phyloP scores from a whole-genome alignment of 2,329 filamentous ascomycete genomes.

The Sclerotinia glacialis region DNA sequence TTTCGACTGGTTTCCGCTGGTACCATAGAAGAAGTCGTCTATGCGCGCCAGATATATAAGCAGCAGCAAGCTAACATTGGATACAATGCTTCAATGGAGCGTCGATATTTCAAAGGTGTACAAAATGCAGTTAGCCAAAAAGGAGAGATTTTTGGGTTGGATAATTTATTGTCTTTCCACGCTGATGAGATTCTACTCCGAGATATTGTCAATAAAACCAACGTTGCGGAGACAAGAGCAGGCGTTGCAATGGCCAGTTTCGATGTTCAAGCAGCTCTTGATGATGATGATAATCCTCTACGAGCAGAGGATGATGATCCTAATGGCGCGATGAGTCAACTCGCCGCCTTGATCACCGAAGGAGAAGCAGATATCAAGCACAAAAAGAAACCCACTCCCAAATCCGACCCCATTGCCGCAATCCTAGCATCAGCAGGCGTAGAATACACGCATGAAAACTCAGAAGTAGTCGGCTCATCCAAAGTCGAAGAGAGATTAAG shows the following conservation, averaged over 20 bases:
- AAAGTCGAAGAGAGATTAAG: constrained; percentile 85
- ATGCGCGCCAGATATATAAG: constrained; percentile 96
- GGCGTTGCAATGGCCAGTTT: constrained; percentile 79
- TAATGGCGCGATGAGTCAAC: constrained; percentile 67
- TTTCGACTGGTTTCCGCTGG: constrained; percentile 88
- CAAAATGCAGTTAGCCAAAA: constrained; percentile 79
- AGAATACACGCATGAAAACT: constrained; percentile 94
- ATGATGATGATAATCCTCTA: constrained; percentile 49
- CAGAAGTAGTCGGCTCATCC: constrained; percentile 89
- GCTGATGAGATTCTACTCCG: constrained; percentile 75
- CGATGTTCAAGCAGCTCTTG: constrained; percentile 61
- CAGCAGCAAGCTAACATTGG: constrained; percentile 98
- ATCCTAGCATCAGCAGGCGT: constrained; percentile 87
- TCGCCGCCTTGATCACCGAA: constrained; percentile 59
- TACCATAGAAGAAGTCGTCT: constrained; percentile 95
- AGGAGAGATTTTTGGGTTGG: constrained; percentile 89
- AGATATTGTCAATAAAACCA: constrained; percentile 98
- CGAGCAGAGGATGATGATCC: constrained; percentile 47
- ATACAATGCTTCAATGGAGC: constrained; percentile 87
- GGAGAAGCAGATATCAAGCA: constrained; percentile 45
- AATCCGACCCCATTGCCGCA: constrained; percentile 75
- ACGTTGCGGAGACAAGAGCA: constrained; percentile 87
- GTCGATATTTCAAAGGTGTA: constrained; percentile 92
- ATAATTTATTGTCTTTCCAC: constrained; percentile 82
- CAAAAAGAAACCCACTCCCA: constrained; percentile 43